Evolutionary conservation across 1,284 basidiomycete genomes (phyloP).

Genomic region (Lentinula novae-zelandiae): DNA sequence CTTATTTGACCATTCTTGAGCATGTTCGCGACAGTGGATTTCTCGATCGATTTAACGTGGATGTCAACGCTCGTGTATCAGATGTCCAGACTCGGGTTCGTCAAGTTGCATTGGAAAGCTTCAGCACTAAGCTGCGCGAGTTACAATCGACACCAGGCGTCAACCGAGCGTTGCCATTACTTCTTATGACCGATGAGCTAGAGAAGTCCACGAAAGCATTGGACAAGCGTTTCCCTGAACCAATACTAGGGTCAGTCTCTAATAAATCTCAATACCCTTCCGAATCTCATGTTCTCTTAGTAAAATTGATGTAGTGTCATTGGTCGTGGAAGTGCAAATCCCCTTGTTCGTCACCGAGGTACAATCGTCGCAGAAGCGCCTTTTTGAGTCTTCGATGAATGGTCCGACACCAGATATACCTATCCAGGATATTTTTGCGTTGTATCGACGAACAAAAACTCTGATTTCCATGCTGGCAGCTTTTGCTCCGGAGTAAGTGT

Average conservation of each 20-base stretch:
- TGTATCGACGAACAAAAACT: conserved; percentile 76
- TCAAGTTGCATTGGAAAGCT: conserved; percentile 66
- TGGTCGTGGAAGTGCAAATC: conserved; percentile 71
- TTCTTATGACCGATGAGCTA: conserved; percentile 85
- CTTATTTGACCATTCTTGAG: conserved; percentile 65
- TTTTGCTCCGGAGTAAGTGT: conserved; percentile 72
- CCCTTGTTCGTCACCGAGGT: conserved; percentile 79
- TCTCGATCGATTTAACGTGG: conserved; percentile 63
- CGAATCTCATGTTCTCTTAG: conserved; percentile 31
- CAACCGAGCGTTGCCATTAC: conserved; percentile 74
- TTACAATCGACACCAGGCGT: conserved; percentile 65
- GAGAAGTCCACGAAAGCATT: conserved; percentile 82
- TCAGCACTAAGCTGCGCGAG: conserved; percentile 68
- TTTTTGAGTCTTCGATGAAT: conserved; percentile 78
- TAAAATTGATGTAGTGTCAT: conserved; percentile 75
- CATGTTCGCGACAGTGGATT: conserved; percentile 70
- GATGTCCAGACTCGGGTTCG: conserved; percentile 72
- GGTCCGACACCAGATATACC: conserved; percentile 75
- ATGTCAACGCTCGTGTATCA: conserved; percentile 58
- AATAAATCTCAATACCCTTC: too few relatives aligned
- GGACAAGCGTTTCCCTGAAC: conserved; percentile 83
- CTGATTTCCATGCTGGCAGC: conserved; percentile 77
- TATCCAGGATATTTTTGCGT: conserved; percentile 84
- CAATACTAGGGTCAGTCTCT: conserved; percentile 67
- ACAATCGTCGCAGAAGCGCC: conserved; percentile 63